Evolutionary conservation across 2,329 filamentous ascomycete species (phyloP).

Genomic region (Graphiopsis chlorocephala): DNA sequence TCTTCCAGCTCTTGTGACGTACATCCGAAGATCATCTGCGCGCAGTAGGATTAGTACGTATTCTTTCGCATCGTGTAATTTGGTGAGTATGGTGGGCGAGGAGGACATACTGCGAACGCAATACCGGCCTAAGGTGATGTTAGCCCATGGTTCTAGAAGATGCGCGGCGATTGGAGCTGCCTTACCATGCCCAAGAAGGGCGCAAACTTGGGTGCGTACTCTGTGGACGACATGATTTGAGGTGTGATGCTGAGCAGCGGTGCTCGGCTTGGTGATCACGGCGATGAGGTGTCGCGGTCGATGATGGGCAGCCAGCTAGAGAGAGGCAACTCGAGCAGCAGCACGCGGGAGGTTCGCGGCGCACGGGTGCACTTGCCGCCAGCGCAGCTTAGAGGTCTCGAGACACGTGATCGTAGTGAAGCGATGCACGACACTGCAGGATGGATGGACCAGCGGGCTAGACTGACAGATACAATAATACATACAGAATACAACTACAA

Average conservation of each 20-base stretch:
- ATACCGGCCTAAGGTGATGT: slow-evolving; percentile 65
- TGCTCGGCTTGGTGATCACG: background rate
- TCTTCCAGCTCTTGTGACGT: slow-evolving; percentile 46
- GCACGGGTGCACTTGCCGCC: background rate
- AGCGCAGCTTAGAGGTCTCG: background rate
- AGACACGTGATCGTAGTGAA: slow-evolving; percentile 7
- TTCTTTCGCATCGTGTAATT: background rate
- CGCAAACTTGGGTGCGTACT: slow-evolving; percentile 69
- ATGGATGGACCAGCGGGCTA: background rate
- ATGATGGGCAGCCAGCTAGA: slow-evolving; percentile 1
- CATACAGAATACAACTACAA: background rate
- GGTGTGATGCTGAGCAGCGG: background rate
- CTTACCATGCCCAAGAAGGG: slow-evolving; percentile 86
- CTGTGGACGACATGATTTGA: slow-evolving; percentile 1
- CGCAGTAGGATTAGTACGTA: slow-evolving; percentile 9
- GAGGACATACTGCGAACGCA: slow-evolving; percentile 58
- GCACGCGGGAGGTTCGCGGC: background rate
- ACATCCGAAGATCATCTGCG: slow-evolving; percentile 74
- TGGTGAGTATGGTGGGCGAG: slow-evolving; percentile 24
- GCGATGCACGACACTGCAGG: background rate
- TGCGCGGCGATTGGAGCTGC: slow-evolving; percentile 1
- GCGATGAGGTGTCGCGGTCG: background rate
- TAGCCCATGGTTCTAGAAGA: slow-evolving; percentile 30
- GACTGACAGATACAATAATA: background rate
- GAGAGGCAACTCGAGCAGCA: background rate